A percentile compares a stretch with the other conserved stretches of the same genome.
These are phyloP conservation scores for Apiospora rasikravindrae DNA, from an alignment of 2,329 filamentous ascomycete genomes.

Conservation along the genomic window DNA sequence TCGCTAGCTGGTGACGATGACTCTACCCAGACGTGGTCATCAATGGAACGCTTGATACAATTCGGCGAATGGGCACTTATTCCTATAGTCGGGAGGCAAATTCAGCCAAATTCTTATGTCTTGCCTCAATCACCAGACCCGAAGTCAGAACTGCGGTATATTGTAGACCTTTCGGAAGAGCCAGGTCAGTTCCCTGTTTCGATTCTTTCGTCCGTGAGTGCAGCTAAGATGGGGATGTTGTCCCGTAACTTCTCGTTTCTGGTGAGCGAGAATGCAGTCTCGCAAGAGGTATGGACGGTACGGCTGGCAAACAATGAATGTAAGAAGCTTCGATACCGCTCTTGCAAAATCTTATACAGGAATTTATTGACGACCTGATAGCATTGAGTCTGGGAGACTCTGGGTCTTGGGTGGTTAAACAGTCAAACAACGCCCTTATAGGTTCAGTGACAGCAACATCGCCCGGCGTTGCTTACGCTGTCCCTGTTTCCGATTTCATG, in stretches of 20 bases:
- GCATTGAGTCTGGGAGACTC: neutral
- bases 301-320: neutral
- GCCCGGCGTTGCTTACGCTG: neutral
- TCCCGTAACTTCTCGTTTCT: neutral
- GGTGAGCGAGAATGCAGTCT: neutral
- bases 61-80: neutral
- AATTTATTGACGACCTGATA: neutral
- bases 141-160: neutral
- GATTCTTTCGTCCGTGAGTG: neutral
- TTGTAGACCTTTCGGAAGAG: neutral
- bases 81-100: neutral
- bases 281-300: neutral
- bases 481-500: neutral
- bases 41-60: no score
- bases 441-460: neutral
- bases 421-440: neutral
- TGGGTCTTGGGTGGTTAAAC: neutral
- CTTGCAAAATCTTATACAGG: no score
- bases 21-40: no score
- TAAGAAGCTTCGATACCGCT: neutral
- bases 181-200: neutral
- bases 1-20: no score
- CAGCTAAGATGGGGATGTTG: neutral
- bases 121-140: neutral
- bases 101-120: neutral